Percentiles rank a stretch among this genome's conserved stretches.
These are phyloP conservation scores for Calocybe indica DNA, from an alignment of 768 basidiomycete genomes.

Conservation along the genomic window DNA sequence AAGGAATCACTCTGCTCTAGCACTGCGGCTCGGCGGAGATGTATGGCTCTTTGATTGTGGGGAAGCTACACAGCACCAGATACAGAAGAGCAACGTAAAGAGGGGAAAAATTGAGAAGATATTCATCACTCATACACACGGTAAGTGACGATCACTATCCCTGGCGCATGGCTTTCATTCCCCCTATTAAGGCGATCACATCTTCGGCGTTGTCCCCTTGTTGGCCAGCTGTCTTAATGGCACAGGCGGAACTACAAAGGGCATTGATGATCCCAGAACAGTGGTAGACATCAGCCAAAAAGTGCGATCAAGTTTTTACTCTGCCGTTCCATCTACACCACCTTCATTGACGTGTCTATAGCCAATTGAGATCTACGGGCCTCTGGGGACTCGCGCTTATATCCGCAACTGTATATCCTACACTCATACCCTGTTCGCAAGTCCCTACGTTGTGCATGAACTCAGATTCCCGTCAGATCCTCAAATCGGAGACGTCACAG, in stretches of 20 bases:
- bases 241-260: conserved; percentile 58
- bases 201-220: conserved; percentile 68
- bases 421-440: conserved; percentile 62
- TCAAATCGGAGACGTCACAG: conserved; percentile 39
- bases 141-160: conserved; percentile 28
- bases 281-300: conserved; percentile 27
- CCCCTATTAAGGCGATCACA: conserved; percentile 63
- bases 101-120: conserved; percentile 79
- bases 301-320: conserved; percentile 19
- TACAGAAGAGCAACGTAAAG: conserved; percentile 68
- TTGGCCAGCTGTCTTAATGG: conserved; percentile 70
- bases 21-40: conserved; percentile 58
- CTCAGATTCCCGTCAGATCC: conserved; percentile 62
- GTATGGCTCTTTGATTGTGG: conserved; percentile 87
- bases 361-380: conserved; percentile 84
- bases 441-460: conserved; percentile 79
- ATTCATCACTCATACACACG: conserved; percentile 88
- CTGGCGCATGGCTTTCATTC: conserved; percentile 2
- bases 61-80: conserved; percentile 74
- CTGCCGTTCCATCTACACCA: neutral
- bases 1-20: conserved; percentile 71
- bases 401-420: conserved; percentile 62
- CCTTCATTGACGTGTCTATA: conserved; percentile 17
- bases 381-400: conserved; percentile 76
- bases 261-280: conserved; percentile 52